Percentiles rank a stretch among this genome's conserved stretches.
Evolutionary conservation across 2,329 filamentous ascomycete genomes (phyloP).

Genomic region (Trichoderma sp.): DNA sequence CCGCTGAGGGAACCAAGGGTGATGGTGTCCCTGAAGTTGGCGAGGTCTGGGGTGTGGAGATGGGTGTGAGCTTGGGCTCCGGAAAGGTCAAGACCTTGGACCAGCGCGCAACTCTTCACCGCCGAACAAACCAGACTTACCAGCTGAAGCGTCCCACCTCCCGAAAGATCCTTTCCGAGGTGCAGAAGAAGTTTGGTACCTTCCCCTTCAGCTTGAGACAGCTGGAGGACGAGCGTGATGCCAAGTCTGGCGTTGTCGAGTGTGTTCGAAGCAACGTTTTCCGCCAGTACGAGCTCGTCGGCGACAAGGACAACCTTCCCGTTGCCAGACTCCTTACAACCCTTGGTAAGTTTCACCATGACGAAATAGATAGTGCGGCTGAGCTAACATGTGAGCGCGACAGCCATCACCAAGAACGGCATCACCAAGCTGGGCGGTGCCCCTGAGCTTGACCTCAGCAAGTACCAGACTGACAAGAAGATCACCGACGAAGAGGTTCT

Average conservation of each 20-base stretch:
- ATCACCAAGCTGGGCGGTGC: slow-evolving; percentile 80
- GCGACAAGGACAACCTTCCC: slow-evolving; percentile 82
- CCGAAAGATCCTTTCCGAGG: slow-evolving; percentile 86
- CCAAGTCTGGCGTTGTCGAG: slow-evolving; percentile 93
- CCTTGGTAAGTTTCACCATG: slow-evolving; percentile 66
- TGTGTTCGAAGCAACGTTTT: slow-evolving; percentile 91
- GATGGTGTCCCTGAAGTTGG: slow-evolving; percentile 85
- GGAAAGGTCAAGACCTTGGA: slow-evolving; percentile 94
- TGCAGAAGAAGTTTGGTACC: slow-evolving; percentile 93
- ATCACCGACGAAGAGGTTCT: slow-evolving; percentile 94
- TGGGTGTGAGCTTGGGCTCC: slow-evolving; percentile 83
- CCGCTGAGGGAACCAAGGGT: slow-evolving; percentile 82
- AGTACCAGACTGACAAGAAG: slow-evolving; percentile 95
- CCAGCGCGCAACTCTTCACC: slow-evolving; percentile 86
- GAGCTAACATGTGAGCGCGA: slow-evolving; percentile 11
- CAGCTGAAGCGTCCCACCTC: slow-evolving; percentile 91
- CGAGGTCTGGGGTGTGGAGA: slow-evolving; percentile 97
- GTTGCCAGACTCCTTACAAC: slow-evolving; percentile 89
- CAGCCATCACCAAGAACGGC: slow-evolving; percentile 97
- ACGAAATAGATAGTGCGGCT: slow-evolving; percentile 7
- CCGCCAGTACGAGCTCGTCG: slow-evolving; percentile 92
- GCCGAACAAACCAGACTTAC: slow-evolving; percentile 88
- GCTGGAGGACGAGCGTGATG: slow-evolving; percentile 92
- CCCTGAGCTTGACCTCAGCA: slow-evolving; percentile 70
- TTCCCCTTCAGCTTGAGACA: slow-evolving; percentile 98